These are phyloP conservation scores for Candida verbasci DNA, from an alignment of 805 yeast species.

Conservation along the genomic window DNA sequence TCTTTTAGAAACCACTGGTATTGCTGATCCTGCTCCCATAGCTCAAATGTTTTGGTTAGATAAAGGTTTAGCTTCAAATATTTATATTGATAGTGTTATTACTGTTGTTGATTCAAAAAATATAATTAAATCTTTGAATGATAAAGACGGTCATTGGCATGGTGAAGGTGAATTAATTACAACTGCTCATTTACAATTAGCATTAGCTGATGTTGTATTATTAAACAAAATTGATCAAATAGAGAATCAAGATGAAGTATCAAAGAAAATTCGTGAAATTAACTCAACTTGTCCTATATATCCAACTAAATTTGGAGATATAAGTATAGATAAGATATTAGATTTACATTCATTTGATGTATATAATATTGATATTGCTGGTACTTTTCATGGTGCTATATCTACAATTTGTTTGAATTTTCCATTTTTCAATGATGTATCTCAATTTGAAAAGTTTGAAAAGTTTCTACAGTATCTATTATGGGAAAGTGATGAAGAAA, in stretches of 20 bases:
- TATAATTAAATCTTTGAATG: constrained; percentile 62
- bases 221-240: constrained; percentile 71
- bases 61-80: constrained; percentile 76
- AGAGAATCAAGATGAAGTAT: constrained; percentile 15
- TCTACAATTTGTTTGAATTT: constrained; percentile 36
- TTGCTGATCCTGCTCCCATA: constrained; percentile 97
- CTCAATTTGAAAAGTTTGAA: constrained; percentile 48
- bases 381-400: constrained; percentile 35
- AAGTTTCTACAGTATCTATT: constrained; percentile 62
- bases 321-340: constrained; percentile 60
- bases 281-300: constrained; percentile 67
- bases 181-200: constrained; percentile 86
- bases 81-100: constrained; percentile 86
- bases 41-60: constrained; percentile 98
- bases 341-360: constrained; percentile 74
- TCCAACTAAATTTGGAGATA: constrained; percentile 69
- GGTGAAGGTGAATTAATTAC: constrained; percentile 41
- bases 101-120: constrained; percentile 80
- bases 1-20: constrained; percentile 89
- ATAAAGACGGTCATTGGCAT: constrained; percentile 70
- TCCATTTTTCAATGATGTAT: constrained; percentile 35
- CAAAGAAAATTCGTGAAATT: constrained; percentile 48
- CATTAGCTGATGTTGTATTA: constrained; percentile 79
- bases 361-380: constrained; percentile 9
- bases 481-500: constrained; percentile 71